A percentile compares a stretch with the other conserved stretches of the same genome.
Conservation (phyloP, 2,329 filamentous ascomycete species). For the Cladorrhinum sp. region DNA sequence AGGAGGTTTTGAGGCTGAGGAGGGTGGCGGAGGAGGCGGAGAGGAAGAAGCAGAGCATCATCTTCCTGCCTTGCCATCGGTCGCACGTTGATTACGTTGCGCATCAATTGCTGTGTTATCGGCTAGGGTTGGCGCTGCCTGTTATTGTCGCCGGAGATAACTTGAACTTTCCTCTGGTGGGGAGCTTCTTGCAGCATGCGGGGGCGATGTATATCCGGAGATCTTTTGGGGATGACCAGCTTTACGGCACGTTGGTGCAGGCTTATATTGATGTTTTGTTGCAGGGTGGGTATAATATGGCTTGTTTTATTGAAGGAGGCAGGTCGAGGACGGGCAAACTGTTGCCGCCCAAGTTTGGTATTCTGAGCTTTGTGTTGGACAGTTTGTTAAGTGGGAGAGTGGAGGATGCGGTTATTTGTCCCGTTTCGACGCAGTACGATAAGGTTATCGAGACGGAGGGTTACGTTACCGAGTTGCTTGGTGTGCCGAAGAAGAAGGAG, state of each 20-base stretch:
- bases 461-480: conserved; percentile 90
- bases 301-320: conserved; percentile 96
- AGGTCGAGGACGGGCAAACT: conserved; percentile 92
- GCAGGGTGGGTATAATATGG: conserved; percentile 88
- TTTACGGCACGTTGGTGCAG: conserved; percentile 92
- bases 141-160: conserved; percentile 96
- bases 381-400: conserved; percentile 85
- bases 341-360: conserved; percentile 90
- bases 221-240: conserved; percentile 84
- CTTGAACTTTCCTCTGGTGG: conserved; percentile 87
- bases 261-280: conserved; percentile 91
- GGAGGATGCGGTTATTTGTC: conserved; percentile 87
- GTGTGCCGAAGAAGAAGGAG: conserved; percentile 93
- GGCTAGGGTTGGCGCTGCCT: conserved; percentile 81
- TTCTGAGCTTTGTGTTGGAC: conserved; percentile 86
- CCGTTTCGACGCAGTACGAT: conserved; percentile 96
- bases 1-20: conserved; percentile 81
- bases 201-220: conserved; percentile 95
- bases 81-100: conserved; percentile 97
- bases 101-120: conserved; percentile 91
- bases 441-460: conserved; percentile 98
- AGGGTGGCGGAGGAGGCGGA: conserved; percentile 79
- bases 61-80: conserved; percentile 91
- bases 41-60: conserved; percentile 87
- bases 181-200: conserved; percentile 89